Base-by-base conservation (phyloP, 2,329 filamentous ascomycete species). In the Lachnellula cervina region DNA sequence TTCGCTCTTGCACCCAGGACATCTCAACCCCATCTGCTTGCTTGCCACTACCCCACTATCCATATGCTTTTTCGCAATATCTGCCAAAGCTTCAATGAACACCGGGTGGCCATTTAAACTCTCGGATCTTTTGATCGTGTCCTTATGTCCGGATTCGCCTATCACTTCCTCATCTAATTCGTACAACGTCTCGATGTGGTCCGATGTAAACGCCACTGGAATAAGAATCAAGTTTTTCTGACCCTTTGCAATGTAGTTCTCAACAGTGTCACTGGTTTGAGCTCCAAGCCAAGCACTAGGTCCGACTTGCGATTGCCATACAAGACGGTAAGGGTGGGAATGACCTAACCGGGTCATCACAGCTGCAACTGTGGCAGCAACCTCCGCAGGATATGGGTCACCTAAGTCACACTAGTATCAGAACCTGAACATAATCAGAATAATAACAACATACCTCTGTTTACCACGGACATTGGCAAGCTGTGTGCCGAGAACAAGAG, bases 271-370 rank as follows among this genome's bases (percentile, higher is more conserved):
- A 58, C 87, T 86, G 0, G 94, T 99, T 72, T 99, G 94, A 11
- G 94, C 92, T 21, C 94, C 94, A 8, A 99, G 80, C 94, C 94
- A 99, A 19, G 94, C 89, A 28, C 87, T 90, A 0, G 95, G 94
- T 7, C 95, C 94, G 60, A 99, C 94, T 74, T 99, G 94, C 5
- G 92, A 97, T 73, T 99, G 94, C 94, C 94, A 99, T 68, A 92
- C 94, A 17, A 99, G 79, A 53, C 94, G 86, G 74, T 97, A 97
- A 5, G 89, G 90, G 74, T 99, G 94, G 59, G 84, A 87, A 73
- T 94, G 91, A 34, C 86, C 87, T 14, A 99, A 80, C 49, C 90
- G 82, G 70, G 95, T 83, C 88, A 97, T 97, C n/a, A 99, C 93
- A 2, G 93, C 92, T 69, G 96, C 87, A 8, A 97, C 94, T 0